Evolutionary conservation across 768 basidiomycete genomes (phyloP).

Genomic region (Tulasnella sp.): DNA sequence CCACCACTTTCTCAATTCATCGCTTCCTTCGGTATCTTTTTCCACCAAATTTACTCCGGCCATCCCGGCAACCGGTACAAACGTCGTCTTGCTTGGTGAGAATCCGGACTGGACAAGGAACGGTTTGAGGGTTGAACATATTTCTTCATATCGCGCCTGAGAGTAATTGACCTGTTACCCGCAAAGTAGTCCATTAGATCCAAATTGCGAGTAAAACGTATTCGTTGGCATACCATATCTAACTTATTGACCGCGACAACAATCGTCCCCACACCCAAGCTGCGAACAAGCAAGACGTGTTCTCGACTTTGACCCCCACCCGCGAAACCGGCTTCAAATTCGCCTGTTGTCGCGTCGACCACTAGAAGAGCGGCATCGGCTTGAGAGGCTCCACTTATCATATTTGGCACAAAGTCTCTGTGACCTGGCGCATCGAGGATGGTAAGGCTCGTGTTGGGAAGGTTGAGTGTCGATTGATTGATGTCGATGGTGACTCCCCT

Average conservation of each 20-base stretch:
- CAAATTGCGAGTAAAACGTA: neutral
- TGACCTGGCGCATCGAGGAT: constrained; percentile 98
- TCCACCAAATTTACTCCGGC: constrained; percentile 80
- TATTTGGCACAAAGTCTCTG: constrained; percentile 97
- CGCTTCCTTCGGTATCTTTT: constrained; percentile 53
- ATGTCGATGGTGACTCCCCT: constrained; percentile 99
- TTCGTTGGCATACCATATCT: constrained; percentile 65
- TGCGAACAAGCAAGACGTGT: constrained; percentile 87
- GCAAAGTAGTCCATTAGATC: neutral
- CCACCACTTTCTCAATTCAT: constrained; percentile 72
- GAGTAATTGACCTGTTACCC: constrained; percentile 82
- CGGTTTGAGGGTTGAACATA: constrained; percentile 68
- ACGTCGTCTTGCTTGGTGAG: constrained; percentile 71
- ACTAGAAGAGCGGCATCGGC: constrained; percentile 95
- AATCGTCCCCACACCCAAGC: constrained; percentile 88
- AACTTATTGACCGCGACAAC: constrained; percentile 95
- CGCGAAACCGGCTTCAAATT: constrained; percentile 96
- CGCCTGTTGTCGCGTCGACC: constrained; percentile 85
- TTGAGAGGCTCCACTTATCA: constrained; percentile 98
- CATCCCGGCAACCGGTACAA: constrained; percentile 89
- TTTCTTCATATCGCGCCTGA: constrained; percentile 80
- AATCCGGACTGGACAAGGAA: constrained; percentile 92
- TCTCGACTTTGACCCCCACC: constrained; percentile 95
- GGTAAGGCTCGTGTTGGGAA: constrained; percentile 76
- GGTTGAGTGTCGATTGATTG: constrained; percentile 76